Evolutionary conservation across 306 rosid species (phyloP).

Genomic region (Betula pendula): DNA sequence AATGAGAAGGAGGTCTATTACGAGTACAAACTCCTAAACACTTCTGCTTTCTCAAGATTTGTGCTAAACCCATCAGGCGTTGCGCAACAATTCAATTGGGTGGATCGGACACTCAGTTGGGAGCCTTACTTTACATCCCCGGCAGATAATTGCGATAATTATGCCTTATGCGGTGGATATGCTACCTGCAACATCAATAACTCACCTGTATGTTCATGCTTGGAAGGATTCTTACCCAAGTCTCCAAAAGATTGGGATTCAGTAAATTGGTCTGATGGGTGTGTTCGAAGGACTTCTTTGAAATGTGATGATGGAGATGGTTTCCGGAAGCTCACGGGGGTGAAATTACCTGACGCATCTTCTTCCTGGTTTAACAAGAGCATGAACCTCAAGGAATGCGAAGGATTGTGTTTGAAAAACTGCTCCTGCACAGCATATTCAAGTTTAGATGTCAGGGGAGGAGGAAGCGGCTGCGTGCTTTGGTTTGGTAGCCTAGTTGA

Average conservation of each 20-base stretch:
- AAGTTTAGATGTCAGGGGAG: conserved; percentile 14
- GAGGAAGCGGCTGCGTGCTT: conserved; percentile 42
- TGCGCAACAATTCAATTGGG: conserved; percentile 27
- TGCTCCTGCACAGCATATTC: conserved; percentile 40
- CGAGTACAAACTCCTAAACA: not conserved
- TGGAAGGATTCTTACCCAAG: conserved; percentile 20
- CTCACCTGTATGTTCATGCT: conserved; percentile 28
- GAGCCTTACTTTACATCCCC: not conserved
- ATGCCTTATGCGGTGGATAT: conserved; percentile 29
- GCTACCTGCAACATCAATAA: conserved; percentile 11
- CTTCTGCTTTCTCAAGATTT: conserved; percentile 19
- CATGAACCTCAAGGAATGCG: conserved; percentile 29
- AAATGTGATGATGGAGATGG: conserved; percentile 20
- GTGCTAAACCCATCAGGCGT: conserved; percentile 1
- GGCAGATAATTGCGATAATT: conserved; percentile 24
- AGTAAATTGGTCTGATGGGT: conserved; percentile 26
- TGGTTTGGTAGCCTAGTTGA: conserved; percentile 36
- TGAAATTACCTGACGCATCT: conserved; percentile 39
- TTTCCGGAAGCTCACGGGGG: not conserved
- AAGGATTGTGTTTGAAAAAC: conserved; percentile 29
- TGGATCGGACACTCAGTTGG: conserved; percentile 18
- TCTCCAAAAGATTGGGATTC: not conserved
- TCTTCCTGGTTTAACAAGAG: conserved; percentile 32
- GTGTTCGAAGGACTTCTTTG: conserved; percentile 23
- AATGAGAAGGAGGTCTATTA: conserved; percentile 20